Conservation (phyloP, 345 rosid genomes). For the Crucihimalaya himalaica region DNA sequence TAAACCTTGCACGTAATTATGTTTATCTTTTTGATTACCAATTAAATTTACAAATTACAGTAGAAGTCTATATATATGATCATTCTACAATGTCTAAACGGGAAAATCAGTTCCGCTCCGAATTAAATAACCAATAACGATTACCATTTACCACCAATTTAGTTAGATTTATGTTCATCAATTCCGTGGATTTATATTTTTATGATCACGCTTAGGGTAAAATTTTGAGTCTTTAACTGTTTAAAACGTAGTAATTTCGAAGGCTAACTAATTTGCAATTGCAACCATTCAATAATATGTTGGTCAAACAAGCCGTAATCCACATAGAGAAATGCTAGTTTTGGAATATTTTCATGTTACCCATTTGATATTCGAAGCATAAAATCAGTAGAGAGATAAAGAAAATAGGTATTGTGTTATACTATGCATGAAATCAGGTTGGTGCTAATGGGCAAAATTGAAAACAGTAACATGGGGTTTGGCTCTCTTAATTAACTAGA, state of each 20-base stretch:
- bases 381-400: slow-evolving; percentile 4
- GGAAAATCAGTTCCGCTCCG: background rate
- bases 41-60: background rate
- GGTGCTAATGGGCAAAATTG: slow-evolving; percentile 4
- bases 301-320: slow-evolving; percentile 20
- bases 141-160: background rate
- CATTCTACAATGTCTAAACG: background rate
- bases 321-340: background rate
- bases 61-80: background rate
- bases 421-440: slow-evolving; percentile 21
- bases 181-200: background rate
- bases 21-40: too few relatives aligned
- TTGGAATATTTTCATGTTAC: slow-evolving; percentile 21
- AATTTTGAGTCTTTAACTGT: background rate
- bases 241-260: background rate
- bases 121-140: background rate
- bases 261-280: background rate
- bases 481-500: background rate
- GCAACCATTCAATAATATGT: background rate
- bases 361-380: background rate
- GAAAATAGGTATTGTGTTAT: background rate
- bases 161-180: background rate
- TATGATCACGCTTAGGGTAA: background rate
- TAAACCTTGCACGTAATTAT: too few relatives aligned
- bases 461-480: slow-evolving; percentile 30